Evolutionary conservation across 2,329 filamentous ascomycete genomes (phyloP).

Genomic region (Neonectria coccinea): DNA sequence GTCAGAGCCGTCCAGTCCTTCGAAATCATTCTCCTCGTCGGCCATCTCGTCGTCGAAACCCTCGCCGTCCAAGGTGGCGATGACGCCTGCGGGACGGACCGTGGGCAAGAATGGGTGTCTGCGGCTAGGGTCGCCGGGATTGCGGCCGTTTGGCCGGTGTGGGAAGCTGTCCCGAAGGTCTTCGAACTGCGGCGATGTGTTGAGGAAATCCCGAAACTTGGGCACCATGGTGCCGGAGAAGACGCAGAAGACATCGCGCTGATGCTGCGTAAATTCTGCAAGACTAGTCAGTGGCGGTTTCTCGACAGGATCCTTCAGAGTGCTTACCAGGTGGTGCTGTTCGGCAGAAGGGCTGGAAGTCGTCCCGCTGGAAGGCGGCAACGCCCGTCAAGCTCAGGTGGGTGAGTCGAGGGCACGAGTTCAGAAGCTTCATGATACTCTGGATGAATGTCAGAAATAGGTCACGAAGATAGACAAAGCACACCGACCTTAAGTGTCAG

Average conservation of each 20-base stretch:
- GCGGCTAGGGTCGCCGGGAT: constrained; percentile 8
- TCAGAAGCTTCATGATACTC: constrained; percentile 91
- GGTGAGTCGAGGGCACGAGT: constrained; percentile 90
- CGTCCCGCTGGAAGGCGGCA: constrained; percentile 86
- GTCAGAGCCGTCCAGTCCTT: constrained; percentile 54
- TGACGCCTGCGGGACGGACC: constrained; percentile 10
- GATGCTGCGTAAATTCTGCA: constrained; percentile 91
- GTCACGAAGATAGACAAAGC: neutral
- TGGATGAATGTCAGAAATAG: constrained; percentile 53
- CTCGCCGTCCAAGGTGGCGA: constrained; percentile 46
- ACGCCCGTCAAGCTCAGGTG: constrained; percentile 96
- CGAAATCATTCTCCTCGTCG: constrained; percentile 60
- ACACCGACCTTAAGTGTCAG: constrained; percentile 80
- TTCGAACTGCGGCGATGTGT: constrained; percentile 63
- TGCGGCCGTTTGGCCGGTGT: constrained; percentile 27
- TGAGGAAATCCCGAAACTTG: constrained; percentile 82
- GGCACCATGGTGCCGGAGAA: constrained; percentile 90
- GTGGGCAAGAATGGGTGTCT: neutral
- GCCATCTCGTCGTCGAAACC: constrained; percentile 57
- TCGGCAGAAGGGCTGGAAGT: constrained; percentile 87
- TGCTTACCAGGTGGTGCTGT: constrained; percentile 78
- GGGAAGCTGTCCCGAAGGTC: constrained; percentile 53
- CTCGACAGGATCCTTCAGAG: neutral
- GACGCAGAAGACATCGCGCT: constrained; percentile 95
- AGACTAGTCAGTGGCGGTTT: constrained; percentile 41